Base-by-base conservation (phyloP, 192 early-diverging fungal species). In the Geosiphon pyriformis region DNA sequence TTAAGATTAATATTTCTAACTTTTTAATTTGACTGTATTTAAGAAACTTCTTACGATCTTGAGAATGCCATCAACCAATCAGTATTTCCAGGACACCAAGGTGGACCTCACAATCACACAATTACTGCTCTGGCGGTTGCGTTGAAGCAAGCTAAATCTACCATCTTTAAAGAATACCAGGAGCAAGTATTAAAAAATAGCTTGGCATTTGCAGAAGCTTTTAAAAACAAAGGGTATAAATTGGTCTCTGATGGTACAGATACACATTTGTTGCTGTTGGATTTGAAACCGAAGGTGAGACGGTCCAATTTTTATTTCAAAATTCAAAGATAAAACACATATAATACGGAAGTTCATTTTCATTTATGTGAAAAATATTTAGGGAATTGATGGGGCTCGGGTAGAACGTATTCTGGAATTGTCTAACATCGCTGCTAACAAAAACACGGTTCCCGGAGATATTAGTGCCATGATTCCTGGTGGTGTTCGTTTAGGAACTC, bases 31-130 rank as follows among this genome's bases (percentile, higher is more conserved):
- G 31, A 42, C 15, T 10, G 6, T 42, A 42, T 42, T 42, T 42
- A 57, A 67, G 82, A 87, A 74, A 87, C 88, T 50, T 68, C 81
- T 68, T 99, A 98, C 83, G 89, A 95, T 34, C 83, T 98, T n/a
- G 95, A 97, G 74, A 85, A 82, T 62, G 88, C 90, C 26, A 98
- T 99, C 81, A 99, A 99, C 79, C 82, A 85, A 63, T 92, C 92
- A 18, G 96, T 99, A 65, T 99, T 99, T 82, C 96, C 96, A 10
- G 94, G 94, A 37, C 95, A 96, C 78, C 96, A 99, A 80, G 96
- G 96, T 70, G 96, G 96, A 1, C 96, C 96, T 33, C 96, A 99
- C 82, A 99, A 99, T 85, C 94, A 99, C 84, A 96, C 96, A 49
- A 99, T 99, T 67, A 86, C 91, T 17, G 94, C 95, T 11, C 80